Evolutionary conservation across 805 yeast species (phyloP).

Genomic region (Zygotorulaspora sp.): DNA sequence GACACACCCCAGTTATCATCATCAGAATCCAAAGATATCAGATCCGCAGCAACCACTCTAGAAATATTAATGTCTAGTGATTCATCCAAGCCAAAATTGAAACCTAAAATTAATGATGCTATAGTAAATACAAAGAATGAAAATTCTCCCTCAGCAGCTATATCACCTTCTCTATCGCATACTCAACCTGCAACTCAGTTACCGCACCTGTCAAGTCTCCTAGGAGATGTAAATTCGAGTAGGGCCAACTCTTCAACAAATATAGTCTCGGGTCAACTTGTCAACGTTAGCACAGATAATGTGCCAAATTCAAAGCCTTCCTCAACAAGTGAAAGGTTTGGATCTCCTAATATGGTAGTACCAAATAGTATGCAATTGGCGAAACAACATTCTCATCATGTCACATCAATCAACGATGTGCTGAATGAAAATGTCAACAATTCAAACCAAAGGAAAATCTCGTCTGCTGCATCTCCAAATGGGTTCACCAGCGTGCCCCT

Average conservation of each 20-base stretch:
- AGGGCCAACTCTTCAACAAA: constrained; percentile 1
- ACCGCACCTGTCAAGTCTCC: constrained; percentile 32
- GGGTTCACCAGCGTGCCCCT: constrained; percentile 3
- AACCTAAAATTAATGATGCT: constrained; percentile 4
- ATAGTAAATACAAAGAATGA: constrained; percentile 4
- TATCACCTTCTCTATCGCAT: constrained; percentile 4
- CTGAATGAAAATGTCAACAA: constrained; percentile 5
- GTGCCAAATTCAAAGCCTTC: constrained; percentile 1
- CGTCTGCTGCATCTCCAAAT: not conserved
- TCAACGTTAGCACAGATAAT: constrained; percentile 7
- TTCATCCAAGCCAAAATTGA: constrained; percentile 7
- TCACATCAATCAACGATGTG: constrained; percentile 23
- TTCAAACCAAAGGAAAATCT: not conserved
- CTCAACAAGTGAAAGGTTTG: not conserved
- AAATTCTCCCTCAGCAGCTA: constrained; percentile 2
- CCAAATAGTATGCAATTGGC: constrained; percentile 7
- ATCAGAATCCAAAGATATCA: constrained; percentile 9
- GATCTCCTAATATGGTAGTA: constrained; percentile 14
- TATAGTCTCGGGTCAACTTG: not conserved
- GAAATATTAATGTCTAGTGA: constrained; percentile 13
- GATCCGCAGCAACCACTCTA: constrained; percentile 13
- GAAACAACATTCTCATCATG: constrained; percentile 13
- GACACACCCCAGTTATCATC: constrained; percentile 5
- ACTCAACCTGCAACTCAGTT: constrained; percentile 17
- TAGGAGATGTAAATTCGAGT: constrained; percentile 9